A percentile compares a stretch with the other conserved stretches of the same genome.
phyloP scores from a whole-genome alignment of 192 early-diverging fungal species.

The Coemansia sp. region DNA sequence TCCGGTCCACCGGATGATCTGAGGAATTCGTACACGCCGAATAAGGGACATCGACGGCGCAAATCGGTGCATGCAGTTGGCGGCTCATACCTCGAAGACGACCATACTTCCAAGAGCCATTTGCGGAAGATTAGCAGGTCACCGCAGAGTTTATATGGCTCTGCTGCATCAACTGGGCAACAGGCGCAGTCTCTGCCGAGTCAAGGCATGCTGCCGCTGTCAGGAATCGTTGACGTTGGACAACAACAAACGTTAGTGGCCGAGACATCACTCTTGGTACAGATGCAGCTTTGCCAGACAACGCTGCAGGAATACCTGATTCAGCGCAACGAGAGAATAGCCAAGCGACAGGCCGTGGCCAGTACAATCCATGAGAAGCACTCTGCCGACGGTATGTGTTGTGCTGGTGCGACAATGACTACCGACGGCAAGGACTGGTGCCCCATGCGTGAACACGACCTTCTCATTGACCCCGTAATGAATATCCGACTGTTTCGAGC shows the following conservation, averaged over 20 bases:
- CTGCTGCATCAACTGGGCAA: conserved; percentile 4
- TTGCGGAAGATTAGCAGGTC: background rate
- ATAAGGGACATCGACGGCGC: conserved; percentile 22
- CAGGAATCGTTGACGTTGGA: conserved; percentile 15
- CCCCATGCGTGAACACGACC: conserved; percentile 18
- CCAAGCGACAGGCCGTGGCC: conserved; percentile 7
- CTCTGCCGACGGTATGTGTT: background rate
- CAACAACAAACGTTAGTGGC: conserved; percentile 14
- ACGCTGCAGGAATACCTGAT: conserved; percentile 70
- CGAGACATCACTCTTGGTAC: conserved; percentile 70
- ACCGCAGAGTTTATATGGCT: conserved; percentile 11
- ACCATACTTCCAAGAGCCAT: background rate
- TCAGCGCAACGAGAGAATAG: conserved; percentile 64
- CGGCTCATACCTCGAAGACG: background rate
- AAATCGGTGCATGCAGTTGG: conserved; percentile 11
- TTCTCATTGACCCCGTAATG: conserved; percentile 60
- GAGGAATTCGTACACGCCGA: background rate
- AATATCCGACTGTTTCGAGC: conserved; percentile 68
- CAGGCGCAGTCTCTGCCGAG: conserved; percentile 35
- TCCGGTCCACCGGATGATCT: background rate
- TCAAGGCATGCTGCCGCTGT: conserved; percentile 20
- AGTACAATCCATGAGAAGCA: background rate
- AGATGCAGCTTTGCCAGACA: conserved; percentile 92
- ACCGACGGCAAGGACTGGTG: conserved; percentile 20
- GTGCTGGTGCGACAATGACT: background rate